Base-by-base conservation (phyloP, 345 rosid species). In the Citrus hindsii region DNA sequence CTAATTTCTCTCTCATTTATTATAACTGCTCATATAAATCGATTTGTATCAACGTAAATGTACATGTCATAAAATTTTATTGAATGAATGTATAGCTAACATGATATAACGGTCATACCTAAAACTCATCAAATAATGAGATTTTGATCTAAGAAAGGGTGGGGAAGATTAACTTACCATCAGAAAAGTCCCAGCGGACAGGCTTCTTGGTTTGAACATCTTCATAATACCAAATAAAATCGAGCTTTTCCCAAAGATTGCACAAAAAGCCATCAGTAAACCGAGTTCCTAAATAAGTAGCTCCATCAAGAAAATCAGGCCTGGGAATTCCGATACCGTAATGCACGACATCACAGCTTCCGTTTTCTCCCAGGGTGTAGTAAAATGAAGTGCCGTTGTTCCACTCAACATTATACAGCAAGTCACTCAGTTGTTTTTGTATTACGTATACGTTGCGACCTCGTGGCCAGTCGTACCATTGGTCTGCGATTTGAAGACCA, bases 391-490 rank as follows among this genome's bases (percentile, higher is more conserved):
- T 81, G 19, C 88, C 88, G 10, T 86, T 86, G 74, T 81, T 77
- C 86, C 85, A 83, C 82, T 83, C 88, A 2, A 79, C 19, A 7
- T 81, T 83, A 21, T 81, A 81, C 19, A 77, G 40, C 28, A 71
- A 48, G 6, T 33, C 62, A 5, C 80, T 81, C 5, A 84, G 81
- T 59, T 86, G 89, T 67, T 82, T 79, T 76, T 84, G 86, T 8
- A 71, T 73, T 42, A 79, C 70, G 58, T 86, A 73, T 1, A 74
- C 81, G 46, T 83, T 86, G 69, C 79, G 72, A 46, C 88, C 88
- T 61, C 69, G 67, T 1, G 86, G 86, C 86, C 86, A 86, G 53
- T 83, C 88, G 25, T 86, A 86, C 85, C 86, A 83, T 5, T 79
- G 66, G 28, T 86, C 35, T 4, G 75, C 79, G 32, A 86, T 71